Percentiles rank a stretch among this genome's conserved stretches.
These are phyloP conservation scores for Komagataella kurtzmanii DNA, from an alignment of 805 yeast genomes.

Conservation along the genomic window DNA sequence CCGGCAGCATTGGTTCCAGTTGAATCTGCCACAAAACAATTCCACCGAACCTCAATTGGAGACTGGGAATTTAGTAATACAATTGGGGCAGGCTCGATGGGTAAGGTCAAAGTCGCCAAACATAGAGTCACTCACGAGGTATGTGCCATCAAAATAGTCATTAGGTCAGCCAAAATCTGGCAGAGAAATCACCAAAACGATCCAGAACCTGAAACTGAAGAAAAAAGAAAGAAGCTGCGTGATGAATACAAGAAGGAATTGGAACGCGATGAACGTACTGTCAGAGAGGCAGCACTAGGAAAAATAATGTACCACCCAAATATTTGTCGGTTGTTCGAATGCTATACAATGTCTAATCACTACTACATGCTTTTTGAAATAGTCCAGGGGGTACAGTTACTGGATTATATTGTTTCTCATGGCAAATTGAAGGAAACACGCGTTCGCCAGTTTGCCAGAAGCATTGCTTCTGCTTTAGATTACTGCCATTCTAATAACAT, in stretches of 20 bases:
- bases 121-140: constrained; percentile 71
- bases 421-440: constrained; percentile 88
- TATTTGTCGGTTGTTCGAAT: constrained; percentile 84
- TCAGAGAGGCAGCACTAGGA: constrained; percentile 92
- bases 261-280: constrained; percentile 82
- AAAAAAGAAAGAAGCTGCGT: constrained; percentile 44
- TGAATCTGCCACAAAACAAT: not conserved
- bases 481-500: constrained; percentile 90
- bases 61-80: constrained; percentile 95
- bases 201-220: constrained; percentile 47
- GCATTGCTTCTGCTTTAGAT: constrained; percentile 86
- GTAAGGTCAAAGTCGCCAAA: constrained; percentile 89
- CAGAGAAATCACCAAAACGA: constrained; percentile 59
- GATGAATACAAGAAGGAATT: constrained; percentile 72
- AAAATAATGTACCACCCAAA: constrained; percentile 82
- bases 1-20: not conserved
- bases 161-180: constrained; percentile 72
- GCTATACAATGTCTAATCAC: constrained; percentile 93
- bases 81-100: constrained; percentile 98
- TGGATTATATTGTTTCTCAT: constrained; percentile 93
- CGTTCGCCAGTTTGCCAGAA: constrained; percentile 90
- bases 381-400: constrained; percentile 90
- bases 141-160: constrained; percentile 89
- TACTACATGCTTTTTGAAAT: constrained; percentile 95
- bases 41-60: constrained; percentile 35